Percentiles rank a stretch among this genome's conserved stretches.
These are phyloP conservation scores for Allium fistulosum DNA, from an alignment of 106 monocot genomes.

Conservation along the genomic window DNA sequence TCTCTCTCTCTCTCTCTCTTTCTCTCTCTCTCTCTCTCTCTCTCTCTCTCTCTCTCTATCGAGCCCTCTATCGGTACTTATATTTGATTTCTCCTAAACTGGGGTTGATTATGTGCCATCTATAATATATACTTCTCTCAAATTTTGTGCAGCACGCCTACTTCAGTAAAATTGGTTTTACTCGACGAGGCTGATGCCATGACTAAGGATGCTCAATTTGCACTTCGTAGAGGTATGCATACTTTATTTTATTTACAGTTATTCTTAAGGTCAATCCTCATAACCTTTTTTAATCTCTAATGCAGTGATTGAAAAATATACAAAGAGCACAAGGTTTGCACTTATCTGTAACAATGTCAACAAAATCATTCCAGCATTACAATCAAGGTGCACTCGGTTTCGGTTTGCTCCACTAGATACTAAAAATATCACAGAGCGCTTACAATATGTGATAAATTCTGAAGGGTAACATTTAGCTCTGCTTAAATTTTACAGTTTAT, in stretches of 20 bases:
- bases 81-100: too few species aligned
- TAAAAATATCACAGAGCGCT: conserved; percentile 64
- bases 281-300: conserved; percentile 2
- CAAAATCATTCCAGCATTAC: conserved; percentile 96
- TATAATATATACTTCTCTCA: too few species aligned
- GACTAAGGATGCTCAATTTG: conserved; percentile 99
- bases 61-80: too few species aligned
- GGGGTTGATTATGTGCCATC: too few species aligned
- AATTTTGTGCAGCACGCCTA: conserved; percentile 39
- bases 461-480: conserved; percentile 56
- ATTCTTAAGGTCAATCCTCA: not conserved
- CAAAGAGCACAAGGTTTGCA: conserved; percentile 94
- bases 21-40: too few species aligned
- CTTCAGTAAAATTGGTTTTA: conserved; percentile 82
- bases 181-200: conserved; percentile 99
- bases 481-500: too few species aligned
- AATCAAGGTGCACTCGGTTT: conserved; percentile 96
- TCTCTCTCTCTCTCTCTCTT: too few species aligned
- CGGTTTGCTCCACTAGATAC: conserved; percentile 97
- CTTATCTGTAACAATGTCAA: conserved; percentile 98
- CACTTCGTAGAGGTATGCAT: conserved; percentile 77
- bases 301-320: conserved; percentile 93
- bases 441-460: conserved; percentile 72
- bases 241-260: conserved; percentile 4
- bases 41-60: too few species aligned